These are phyloP conservation scores for Linum tenue DNA, from an alignment of 345 rosid genomes.

Conservation along the genomic window DNA sequence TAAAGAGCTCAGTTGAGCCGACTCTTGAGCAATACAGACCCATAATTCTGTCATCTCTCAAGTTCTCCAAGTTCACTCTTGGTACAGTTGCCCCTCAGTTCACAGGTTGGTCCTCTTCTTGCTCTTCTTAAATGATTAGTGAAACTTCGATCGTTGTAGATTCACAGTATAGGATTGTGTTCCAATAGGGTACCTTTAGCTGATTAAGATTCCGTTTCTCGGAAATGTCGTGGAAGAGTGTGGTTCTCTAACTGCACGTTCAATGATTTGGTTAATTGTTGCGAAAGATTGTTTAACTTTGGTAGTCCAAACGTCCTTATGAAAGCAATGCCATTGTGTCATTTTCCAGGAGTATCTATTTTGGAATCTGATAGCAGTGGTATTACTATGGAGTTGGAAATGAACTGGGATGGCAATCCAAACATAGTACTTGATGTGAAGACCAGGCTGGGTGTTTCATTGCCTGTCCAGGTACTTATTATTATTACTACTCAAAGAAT, in stretches of 20 bases:
- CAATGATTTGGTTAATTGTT: not conserved
- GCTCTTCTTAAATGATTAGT: not conserved
- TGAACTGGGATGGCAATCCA: slow-evolving; percentile 34
- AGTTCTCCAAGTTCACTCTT: slow-evolving; percentile 87
- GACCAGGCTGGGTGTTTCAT: slow-evolving; percentile 25
- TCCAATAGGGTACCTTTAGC: not conserved
- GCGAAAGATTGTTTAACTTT: not conserved
- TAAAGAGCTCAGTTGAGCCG: slow-evolving; percentile 82
- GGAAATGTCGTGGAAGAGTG: not conserved
- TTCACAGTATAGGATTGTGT: not conserved
- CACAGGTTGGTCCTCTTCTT: slow-evolving; percentile 53
- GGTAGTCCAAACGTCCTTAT: slow-evolving; percentile 4
- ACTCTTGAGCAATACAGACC: slow-evolving; percentile 91
- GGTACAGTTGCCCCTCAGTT: slow-evolving; percentile 99
- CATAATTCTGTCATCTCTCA: slow-evolving; percentile 71
- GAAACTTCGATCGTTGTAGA: not conserved
- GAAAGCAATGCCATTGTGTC: slow-evolving; percentile 1
- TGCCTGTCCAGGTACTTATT: slow-evolving; percentile 27
- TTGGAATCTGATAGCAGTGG: slow-evolving; percentile 22
- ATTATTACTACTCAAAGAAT: no score
- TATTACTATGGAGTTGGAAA: slow-evolving; percentile 32
- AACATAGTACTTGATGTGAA: slow-evolving; percentile 26
- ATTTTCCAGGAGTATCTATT: slow-evolving; percentile 20
- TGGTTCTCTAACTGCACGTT: not conserved
- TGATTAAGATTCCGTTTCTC: not conserved